Percentiles rank a stretch among this genome's conserved stretches.
phyloP scores from a whole-genome alignment of 1,284 basidiomycete genomes.

The Cronartium ribicola region DNA sequence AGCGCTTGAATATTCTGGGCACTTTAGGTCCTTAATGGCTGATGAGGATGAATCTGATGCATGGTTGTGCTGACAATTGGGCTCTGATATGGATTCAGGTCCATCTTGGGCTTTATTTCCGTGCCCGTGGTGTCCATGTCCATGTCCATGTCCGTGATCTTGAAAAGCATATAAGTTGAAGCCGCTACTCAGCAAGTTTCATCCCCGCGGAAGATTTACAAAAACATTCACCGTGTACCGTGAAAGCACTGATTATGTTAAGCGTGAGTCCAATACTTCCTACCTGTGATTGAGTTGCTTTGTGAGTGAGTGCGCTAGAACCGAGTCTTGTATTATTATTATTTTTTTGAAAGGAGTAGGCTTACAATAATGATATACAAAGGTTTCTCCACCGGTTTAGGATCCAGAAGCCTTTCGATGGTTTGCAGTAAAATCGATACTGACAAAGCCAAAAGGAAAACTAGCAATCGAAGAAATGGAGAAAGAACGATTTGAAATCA shows the following conservation, averaged over 20 bases:
- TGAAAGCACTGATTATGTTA: conserved; percentile 9
- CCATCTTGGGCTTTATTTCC: background rate
- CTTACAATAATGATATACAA: conserved; percentile 39
- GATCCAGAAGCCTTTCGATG: conserved; percentile 43
- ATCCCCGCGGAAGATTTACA: background rate
- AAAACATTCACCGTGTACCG: background rate
- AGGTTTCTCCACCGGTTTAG: conserved; percentile 34
- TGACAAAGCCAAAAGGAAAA: conserved; percentile 42
- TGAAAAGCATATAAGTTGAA: background rate
- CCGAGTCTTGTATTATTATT: background rate
- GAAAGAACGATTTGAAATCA: background rate
- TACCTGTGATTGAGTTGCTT: conserved; percentile 4
- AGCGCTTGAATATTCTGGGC: background rate
- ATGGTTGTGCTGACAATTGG: background rate
- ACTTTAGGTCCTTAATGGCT: background rate
- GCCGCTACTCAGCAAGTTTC: background rate
- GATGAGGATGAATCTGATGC: background rate
- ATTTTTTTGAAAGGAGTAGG: background rate
- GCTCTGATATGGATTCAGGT: background rate
- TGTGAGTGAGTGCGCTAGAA: background rate
- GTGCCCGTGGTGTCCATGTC: background rate
- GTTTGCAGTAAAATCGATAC: conserved; percentile 42
- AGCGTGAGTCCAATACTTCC: conserved; percentile 10
- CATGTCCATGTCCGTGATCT: background rate
- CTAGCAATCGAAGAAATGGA: background rate